Evolutionary conservation across 208 protist genomes (phyloP).

Genomic region (Naegleria gruberi): DNA sequence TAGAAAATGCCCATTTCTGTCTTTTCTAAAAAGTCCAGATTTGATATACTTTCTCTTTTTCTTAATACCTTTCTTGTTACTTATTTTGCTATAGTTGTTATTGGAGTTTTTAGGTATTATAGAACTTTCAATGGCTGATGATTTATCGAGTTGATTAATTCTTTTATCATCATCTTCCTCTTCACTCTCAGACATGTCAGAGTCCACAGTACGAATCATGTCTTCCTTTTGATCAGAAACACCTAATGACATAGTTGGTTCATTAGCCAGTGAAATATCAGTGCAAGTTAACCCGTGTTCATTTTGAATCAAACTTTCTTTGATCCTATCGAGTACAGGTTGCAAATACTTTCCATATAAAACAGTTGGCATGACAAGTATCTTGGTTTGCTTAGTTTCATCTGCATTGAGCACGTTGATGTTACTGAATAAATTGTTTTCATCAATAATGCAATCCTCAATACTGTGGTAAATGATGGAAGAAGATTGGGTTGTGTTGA

Average conservation of each 20-base stretch:
- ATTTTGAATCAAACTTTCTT: no score
- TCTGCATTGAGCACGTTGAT: not conserved
- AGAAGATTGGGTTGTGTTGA: no score
- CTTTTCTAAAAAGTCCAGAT: not conserved
- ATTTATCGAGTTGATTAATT: no score
- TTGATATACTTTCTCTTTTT: conserved; percentile 20
- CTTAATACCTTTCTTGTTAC: not conserved
- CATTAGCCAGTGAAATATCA: no score
- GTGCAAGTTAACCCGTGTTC: no score
- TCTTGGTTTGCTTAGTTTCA: not conserved
- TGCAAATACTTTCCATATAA: not conserved
- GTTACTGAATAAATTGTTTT: not conserved
- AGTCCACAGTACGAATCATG: no score
- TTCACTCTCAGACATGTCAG: no score
- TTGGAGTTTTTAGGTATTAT: no score
- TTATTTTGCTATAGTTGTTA: not conserved
- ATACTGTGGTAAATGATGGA: not conserved
- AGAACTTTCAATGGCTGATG: no score
- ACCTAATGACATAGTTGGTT: no score
- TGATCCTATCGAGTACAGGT: not conserved
- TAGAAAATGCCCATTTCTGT: not conserved
- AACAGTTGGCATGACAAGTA: not conserved
- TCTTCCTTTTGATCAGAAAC: no score
- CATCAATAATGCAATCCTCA: not conserved
- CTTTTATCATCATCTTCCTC: no score